Base-by-base conservation (phyloP, 2,329 filamentous ascomycete species). In the Penicillium sp. region DNA sequence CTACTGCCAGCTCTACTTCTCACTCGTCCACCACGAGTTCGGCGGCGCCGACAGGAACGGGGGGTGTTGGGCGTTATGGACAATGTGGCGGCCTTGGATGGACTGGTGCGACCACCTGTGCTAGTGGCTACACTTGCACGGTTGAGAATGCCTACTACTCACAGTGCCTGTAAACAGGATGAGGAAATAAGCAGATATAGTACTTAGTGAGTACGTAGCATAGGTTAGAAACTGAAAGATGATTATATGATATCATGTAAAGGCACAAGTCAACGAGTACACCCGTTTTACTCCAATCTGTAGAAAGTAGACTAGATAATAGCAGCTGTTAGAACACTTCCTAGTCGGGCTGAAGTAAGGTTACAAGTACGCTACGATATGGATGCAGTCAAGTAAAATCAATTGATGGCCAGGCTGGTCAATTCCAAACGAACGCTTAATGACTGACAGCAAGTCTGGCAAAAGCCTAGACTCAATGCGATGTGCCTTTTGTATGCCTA, bases 101-200 rank as follows among this genome's bases (percentile, higher is more conserved):
- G 24, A 54, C 38, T 18, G 56, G 56, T 20, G 47, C 56, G 18
- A 58, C 56, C 12, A 23, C 28, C 35, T 58, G 56, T n/a, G 56
- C 46, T 28, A 43, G 49, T 24, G 35, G 45, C 24, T 46, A 21
- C 42, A 58, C 45, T 18, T 58, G 56, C 26, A 48, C 45, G 7
- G 43, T 47, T 6, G 9, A 38, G 21, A 55, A 55, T 35, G 21
- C 52, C 21, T 55, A 55, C 35, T 55, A 55, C 45, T 55, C 43
- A 11, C 52, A 55, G 30, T 55, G 52, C 18, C 30, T 55, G 43
- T 55, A 55, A 6, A 55, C 11, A 14, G 16, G n/a, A n/a, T n/a
- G n/a, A n/a, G n/a, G n/a, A n/a, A n/a, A n/a, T n/a, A n/a, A n/a
- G n/a, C n/a, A n/a, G n/a, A n/a, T n/a, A n/a, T n/a, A n/a, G n/a